phyloP scores from a whole-genome alignment of 208 protist genomes.

The Acanthamoeba lenticulata region DNA sequence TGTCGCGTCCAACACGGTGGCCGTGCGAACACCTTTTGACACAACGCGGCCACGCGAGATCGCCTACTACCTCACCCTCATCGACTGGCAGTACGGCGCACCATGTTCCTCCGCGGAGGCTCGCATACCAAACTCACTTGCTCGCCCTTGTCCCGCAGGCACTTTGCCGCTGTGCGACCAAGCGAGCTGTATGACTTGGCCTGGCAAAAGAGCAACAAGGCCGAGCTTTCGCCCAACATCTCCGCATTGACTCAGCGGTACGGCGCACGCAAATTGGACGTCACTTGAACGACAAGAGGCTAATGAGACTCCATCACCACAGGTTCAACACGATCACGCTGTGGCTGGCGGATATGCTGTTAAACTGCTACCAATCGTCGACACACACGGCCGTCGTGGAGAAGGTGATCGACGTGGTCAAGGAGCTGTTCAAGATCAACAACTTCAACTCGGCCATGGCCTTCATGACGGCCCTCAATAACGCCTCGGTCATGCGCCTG shows the following conservation, averaged over 20 bases:
- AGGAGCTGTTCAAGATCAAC: constrained; percentile 22
- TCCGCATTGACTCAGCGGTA: background rate
- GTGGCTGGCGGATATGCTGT: background rate
- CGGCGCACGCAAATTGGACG: background rate
- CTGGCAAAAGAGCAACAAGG: constrained; percentile 3
- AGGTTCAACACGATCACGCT: background rate
- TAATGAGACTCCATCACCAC: too few species aligned
- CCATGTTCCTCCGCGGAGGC: background rate
- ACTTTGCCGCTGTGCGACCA: background rate
- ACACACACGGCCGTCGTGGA: background rate
- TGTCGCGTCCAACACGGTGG: background rate
- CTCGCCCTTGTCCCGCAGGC: background rate
- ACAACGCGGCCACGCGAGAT: background rate
- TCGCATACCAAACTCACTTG: background rate
- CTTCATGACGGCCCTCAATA: background rate
- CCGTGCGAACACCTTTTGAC: background rate
- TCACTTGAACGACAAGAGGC: too few species aligned
- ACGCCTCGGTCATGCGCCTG: background rate
- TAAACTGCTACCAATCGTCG: background rate
- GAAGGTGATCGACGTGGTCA: background rate
- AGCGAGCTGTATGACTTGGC: background rate
- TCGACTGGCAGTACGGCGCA: background rate
- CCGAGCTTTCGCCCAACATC: background rate
- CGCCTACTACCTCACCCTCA: background rate
- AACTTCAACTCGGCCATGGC: constrained; percentile 28